Evolutionary conservation across 148 eudicot species (phyloP).

Genomic region (Rhododendron vialii): DNA sequence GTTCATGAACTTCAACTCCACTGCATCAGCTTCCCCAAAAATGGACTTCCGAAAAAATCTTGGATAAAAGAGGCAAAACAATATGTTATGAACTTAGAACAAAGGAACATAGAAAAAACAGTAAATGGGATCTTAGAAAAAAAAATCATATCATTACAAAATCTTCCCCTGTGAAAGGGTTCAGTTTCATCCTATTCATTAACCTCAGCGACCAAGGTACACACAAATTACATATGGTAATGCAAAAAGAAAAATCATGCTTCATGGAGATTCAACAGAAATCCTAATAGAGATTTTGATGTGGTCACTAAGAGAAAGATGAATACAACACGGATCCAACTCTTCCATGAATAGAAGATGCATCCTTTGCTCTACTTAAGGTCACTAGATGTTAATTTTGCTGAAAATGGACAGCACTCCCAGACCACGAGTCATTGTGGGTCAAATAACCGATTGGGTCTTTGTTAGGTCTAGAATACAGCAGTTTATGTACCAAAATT

Average conservation of each 20-base stretch:
- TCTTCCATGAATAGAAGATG: background rate
- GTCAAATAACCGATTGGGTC: background rate
- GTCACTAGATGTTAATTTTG: too few species aligned
- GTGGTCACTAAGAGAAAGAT: background rate
- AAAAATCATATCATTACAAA: background rate
- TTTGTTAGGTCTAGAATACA: background rate
- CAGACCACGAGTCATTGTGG: background rate
- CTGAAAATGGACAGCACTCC: background rate
- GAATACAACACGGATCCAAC: background rate
- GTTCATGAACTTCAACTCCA: conserved; percentile 84
- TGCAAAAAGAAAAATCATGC: background rate
- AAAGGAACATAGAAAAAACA: background rate
- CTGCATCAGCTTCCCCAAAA: conserved; percentile 91
- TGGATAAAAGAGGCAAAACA: background rate
- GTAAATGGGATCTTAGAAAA: background rate
- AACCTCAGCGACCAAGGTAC: background rate
- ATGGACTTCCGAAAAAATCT: conserved; percentile 80
- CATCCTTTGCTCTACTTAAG: background rate
- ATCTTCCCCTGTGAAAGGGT: background rate
- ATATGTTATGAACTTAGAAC: background rate
- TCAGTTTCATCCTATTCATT: background rate
- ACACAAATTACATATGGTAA: background rate
- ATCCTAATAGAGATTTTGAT: background rate
- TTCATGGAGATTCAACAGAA: background rate
- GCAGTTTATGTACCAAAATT: background rate